Conservation (phyloP, 2,329 filamentous ascomycete species). For the Xylaria sp. region DNA sequence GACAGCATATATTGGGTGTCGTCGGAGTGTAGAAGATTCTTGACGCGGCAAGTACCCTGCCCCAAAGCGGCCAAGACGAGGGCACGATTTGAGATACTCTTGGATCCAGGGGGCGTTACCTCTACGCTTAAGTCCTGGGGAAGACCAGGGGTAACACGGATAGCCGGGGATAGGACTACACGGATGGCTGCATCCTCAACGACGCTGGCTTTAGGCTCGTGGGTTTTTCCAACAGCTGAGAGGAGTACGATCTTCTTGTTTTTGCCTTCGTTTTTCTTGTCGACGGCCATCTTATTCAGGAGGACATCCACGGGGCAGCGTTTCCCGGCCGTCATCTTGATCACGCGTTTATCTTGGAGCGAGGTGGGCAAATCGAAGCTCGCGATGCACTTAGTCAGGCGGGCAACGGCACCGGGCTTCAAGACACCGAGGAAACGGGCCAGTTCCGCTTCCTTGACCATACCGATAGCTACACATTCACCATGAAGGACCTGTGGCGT, state of each 20-base stretch:
- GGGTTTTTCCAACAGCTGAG: slow-evolving; percentile 86
- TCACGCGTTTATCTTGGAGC: slow-evolving; percentile 82
- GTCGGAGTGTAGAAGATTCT: slow-evolving; percentile 93
- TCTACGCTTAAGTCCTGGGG: slow-evolving; percentile 72
- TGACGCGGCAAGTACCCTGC: slow-evolving; percentile 85
- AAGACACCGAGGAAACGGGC: slow-evolving; percentile 89
- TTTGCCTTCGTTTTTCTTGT: slow-evolving; percentile 97
- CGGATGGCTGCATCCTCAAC: slow-evolving; percentile 89
- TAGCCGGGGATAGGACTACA: slow-evolving; percentile 82
- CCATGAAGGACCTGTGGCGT: slow-evolving; percentile 96
- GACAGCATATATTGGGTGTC: slow-evolving; percentile 98
- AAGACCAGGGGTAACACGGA: slow-evolving; percentile 79
- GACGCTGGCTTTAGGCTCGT: slow-evolving; percentile 87
- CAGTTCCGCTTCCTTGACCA: slow-evolving; percentile 97
- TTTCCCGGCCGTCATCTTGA: slow-evolving; percentile 85
- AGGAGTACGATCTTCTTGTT: slow-evolving; percentile 97
- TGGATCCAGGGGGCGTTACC: slow-evolving; percentile 92
- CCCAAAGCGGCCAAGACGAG: slow-evolving; percentile 93
- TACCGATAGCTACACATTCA: slow-evolving; percentile 95
- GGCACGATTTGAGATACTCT: slow-evolving; percentile 96
- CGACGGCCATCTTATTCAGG: slow-evolving; percentile 93
- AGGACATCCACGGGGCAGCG: slow-evolving; percentile 86
- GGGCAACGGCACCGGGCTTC: slow-evolving; percentile 85
- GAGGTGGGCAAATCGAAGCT: slow-evolving; percentile 92
- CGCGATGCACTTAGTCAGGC: slow-evolving; percentile 92